These are phyloP conservation scores for Theobroma grandiflorum DNA, from an alignment of 441 rosid genomes.

Conservation along the genomic window DNA sequence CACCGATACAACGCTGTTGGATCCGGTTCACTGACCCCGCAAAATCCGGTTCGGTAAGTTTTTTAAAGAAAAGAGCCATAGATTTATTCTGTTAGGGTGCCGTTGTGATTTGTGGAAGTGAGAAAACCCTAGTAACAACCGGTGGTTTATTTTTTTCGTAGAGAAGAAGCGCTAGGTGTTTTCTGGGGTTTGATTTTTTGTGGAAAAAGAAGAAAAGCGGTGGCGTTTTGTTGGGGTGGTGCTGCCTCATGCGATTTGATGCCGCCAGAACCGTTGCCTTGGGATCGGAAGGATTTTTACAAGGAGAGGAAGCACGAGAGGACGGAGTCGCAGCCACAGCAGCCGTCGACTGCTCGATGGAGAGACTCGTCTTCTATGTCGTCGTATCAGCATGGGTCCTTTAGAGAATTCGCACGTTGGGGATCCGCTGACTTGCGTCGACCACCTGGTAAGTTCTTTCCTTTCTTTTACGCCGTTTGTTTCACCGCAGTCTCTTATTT, in stretches of 20 bases:
- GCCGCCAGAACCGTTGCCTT: conserved; percentile 95
- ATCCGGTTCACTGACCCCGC: conserved; percentile 14
- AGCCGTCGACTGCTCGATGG: conserved; percentile 72
- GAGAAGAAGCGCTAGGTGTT: conserved; percentile 1
- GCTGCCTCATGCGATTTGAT: conserved; percentile 66
- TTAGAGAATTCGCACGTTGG: conserved; percentile 69
- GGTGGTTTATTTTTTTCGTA: background rate
- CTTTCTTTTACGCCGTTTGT: background rate
- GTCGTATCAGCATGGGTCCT: conserved; percentile 52
- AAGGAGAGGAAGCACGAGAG: conserved; percentile 94
- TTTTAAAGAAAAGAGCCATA: background rate
- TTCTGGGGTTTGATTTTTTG: conserved; percentile 21
- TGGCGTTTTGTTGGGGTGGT: conserved; percentile 35
- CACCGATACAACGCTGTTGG: background rate
- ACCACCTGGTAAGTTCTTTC: conserved; percentile 65
- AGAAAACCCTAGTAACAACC: conserved; percentile 8
- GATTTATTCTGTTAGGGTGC: background rate
- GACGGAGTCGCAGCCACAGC: conserved; percentile 56
- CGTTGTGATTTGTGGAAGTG: background rate
- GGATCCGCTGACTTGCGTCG: conserved; percentile 82
- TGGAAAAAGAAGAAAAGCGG: conserved; percentile 28
- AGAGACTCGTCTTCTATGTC: conserved; percentile 58
- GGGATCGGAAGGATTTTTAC: conserved; percentile 90
- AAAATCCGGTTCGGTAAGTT: background rate
- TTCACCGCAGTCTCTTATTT: background rate